Percentiles rank a stretch among this genome's conserved stretches.
Evolutionary conservation across 2,329 filamentous ascomycete species (phyloP).

Genomic region (Ophiocordyceps camponoti-leonardi): DNA sequence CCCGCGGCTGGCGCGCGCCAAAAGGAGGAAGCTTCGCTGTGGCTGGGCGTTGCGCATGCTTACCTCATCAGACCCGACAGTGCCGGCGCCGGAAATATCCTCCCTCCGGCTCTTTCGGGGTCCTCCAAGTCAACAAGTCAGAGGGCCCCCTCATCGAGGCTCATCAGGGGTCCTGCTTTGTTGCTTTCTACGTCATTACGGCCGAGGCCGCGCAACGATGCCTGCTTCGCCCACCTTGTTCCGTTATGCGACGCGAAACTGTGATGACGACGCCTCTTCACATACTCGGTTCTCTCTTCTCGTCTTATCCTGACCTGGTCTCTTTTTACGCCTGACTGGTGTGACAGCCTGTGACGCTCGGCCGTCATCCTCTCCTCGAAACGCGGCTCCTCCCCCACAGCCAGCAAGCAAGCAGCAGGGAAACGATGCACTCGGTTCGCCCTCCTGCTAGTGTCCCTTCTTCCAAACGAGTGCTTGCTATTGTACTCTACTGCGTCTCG

Average conservation of each 20-base stretch:
- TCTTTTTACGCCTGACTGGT: neutral
- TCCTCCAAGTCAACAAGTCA: too few relatives aligned
- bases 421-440: neutral
- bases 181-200: neutral
- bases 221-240: neutral
- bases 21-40: neutral
- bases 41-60: neutral
- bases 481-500: too few relatives aligned
- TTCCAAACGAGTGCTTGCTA: neutral
- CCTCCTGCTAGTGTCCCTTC: neutral
- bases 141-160: too few relatives aligned
- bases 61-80: neutral
- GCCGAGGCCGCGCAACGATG: neutral
- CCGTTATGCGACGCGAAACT: neutral
- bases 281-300: too few relatives aligned
- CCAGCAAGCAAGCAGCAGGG: neutral
- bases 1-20: neutral
- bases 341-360: neutral
- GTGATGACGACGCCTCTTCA: neutral
- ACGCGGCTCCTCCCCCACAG: neutral
- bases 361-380: neutral
- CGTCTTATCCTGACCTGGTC: too few relatives aligned
- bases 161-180: too few relatives aligned
- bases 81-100: neutral
- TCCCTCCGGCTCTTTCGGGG: neutral